Base-by-base conservation (phyloP, 352 stramenopile species). In the Thalassiosira oceanica region DNA sequence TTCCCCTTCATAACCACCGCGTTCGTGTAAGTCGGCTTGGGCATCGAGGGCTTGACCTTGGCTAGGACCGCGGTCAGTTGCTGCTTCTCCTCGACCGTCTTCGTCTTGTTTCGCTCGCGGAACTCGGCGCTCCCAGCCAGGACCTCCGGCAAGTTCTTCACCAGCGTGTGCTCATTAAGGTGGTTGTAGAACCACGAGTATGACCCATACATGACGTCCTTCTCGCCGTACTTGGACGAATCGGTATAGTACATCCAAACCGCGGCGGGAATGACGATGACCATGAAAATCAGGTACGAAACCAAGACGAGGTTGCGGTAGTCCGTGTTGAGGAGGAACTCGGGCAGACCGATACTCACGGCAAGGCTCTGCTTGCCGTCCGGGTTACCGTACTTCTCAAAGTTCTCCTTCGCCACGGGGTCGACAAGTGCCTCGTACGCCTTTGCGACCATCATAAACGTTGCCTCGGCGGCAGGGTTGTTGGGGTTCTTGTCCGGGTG, bases 191-290 rank as follows among this genome's bases (percentile, higher is more conserved):
- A 99, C 83, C 97, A 98, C 27, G 93, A 93, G 80, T 99, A 99
- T 52, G 96, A 98, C 83, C 98, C 95, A 86, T 99, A 99, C 94
- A 99, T 98, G 80, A 99, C 97, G 88, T 98, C 97, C 74, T 96
- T 98, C 86, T 99, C 96, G 24, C 96, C 96, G 74, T 97, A 99
- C 71, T 99, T 98, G 67, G 93, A 98, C 1, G 82, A 91, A 61
- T 92, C 80, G 29, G 75, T 82, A 70, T 93, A 94, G 87, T 96
- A 98, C 2, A 94, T 84, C 61, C 92, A 96, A 0, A 98, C 95
- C 51, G 88, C 93, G 53, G 90, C 95, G 24, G 97, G 96, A 72
- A 99, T 98, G 49, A 97, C 88, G n/a, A 98, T 89, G 2, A 99
- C 96, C 61, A 99, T 93, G 46, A 97, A 88, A 64, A 99, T 93